Conservation (phyloP, 164 flowering plant genomes). For the Litsea cubeba region DNA sequence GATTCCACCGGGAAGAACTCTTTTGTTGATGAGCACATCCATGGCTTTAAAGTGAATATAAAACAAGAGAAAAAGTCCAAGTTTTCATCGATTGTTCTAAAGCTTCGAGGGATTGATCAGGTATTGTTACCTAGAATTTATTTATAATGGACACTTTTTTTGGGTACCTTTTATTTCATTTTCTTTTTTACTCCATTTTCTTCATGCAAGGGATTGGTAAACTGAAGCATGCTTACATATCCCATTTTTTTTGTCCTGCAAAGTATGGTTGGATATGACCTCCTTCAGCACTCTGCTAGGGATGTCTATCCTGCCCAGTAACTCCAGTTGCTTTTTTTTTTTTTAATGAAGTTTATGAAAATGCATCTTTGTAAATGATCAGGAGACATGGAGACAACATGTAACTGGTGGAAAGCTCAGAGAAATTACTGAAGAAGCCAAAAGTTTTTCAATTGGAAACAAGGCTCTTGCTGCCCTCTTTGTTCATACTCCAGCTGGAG, state of each 20-base stretch:
- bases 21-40: conserved; percentile 58
- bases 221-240: background rate
- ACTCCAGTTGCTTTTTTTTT: too few relatives aligned
- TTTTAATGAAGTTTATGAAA: conserved; percentile 1
- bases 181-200: background rate
- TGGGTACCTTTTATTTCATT: conserved; percentile 1
- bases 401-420: conserved; percentile 96
- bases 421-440: conserved; percentile 96
- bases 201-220: too few relatives aligned
- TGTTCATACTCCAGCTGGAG: conserved; percentile 99
- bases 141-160: too few relatives aligned
- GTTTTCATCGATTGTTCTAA: conserved; percentile 87
- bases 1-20: conserved; percentile 43
- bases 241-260: too few relatives aligned
- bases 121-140: conserved; percentile 23
- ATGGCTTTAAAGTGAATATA: conserved; percentile 84
- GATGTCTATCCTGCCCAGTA: too few relatives aligned
- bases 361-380: conserved; percentile 9
- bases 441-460: conserved; percentile 87
- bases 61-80: conserved; percentile 93
- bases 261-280: too few relatives aligned
- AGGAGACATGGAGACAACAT: conserved; percentile 93
- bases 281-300: too few relatives aligned
- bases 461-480: conserved; percentile 94
- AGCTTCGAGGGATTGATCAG: conserved; percentile 94